Evolutionary conservation across 257 asterid species (phyloP).

Genomic region (Nicotiana paniculata): DNA sequence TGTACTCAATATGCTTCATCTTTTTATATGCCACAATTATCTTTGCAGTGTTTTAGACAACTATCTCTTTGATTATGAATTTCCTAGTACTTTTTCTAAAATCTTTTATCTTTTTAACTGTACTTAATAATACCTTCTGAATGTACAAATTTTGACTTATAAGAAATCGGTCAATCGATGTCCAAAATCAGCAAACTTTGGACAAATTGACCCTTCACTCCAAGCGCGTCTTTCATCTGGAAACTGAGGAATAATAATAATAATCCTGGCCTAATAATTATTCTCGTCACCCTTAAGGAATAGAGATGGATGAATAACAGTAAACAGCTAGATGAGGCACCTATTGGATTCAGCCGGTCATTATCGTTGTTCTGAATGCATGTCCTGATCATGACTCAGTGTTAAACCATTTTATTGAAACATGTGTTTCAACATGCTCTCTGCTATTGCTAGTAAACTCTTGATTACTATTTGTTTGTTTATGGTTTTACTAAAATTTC

Average conservation of each 20-base stretch:
- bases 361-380: background rate
- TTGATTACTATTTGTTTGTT: slow-evolving; percentile 1
- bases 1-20: background rate
- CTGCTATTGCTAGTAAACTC: background rate
- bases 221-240: background rate
- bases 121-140: background rate
- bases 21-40: background rate
- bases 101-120: background rate
- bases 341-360: background rate
- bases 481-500: background rate
- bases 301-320: background rate
- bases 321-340: background rate
- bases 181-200: background rate
- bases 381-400: background rate
- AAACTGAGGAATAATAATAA: background rate
- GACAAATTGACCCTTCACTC: background rate
- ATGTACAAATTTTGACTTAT: no score
- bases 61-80: background rate
- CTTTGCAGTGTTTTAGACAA: background rate
- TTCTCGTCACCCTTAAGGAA: background rate
- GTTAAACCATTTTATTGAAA: background rate
- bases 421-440: background rate
- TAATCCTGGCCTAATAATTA: background rate
- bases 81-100: background rate
- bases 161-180: background rate